phyloP scores from a whole-genome alignment of 1,284 basidiomycete genomes.

The Tylopilus orsonianus region DNA sequence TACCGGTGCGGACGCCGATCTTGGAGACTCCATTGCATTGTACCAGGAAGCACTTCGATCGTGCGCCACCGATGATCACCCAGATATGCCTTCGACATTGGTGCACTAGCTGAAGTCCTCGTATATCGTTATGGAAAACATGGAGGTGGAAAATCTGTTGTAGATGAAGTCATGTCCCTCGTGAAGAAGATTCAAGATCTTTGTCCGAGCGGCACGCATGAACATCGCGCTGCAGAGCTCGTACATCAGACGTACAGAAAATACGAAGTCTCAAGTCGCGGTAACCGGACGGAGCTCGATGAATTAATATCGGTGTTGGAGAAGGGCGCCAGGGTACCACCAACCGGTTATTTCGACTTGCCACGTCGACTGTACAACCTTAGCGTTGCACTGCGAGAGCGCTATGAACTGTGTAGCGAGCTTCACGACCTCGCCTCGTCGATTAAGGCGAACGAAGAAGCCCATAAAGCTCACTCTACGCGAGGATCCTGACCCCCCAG shows the following conservation, averaged over 20 bases:
- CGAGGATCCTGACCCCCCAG: not conserved
- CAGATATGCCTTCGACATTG: conserved; percentile 1
- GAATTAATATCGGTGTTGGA: not conserved
- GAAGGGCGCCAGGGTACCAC: not conserved
- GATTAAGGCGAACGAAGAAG: not conserved
- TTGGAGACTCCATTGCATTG: not conserved
- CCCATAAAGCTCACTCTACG: not conserved
- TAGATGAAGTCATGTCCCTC: not conserved
- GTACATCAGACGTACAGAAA: not conserved
- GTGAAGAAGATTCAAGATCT: not conserved
- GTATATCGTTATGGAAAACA: not conserved
- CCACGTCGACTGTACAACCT: conserved; percentile 5
- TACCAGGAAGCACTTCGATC: conserved; percentile 6
- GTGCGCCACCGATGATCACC: not conserved
- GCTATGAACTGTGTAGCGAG: not conserved
- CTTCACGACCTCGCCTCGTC: not conserved
- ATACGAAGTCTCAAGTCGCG: not conserved
- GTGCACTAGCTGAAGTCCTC: conserved; percentile 1
- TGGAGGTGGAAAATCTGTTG: not conserved
- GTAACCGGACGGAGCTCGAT: not conserved
- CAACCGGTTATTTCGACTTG: not conserved
- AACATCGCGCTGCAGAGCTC: not conserved
- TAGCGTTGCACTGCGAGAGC: not conserved
- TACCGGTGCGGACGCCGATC: not conserved
- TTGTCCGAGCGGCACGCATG: not conserved